Percentiles rank a stretch among this genome's conserved stretches.
Evolutionary conservation across 176 grass and related monocot species (phyloP).

Genomic region (Oryza meyeriana): DNA sequence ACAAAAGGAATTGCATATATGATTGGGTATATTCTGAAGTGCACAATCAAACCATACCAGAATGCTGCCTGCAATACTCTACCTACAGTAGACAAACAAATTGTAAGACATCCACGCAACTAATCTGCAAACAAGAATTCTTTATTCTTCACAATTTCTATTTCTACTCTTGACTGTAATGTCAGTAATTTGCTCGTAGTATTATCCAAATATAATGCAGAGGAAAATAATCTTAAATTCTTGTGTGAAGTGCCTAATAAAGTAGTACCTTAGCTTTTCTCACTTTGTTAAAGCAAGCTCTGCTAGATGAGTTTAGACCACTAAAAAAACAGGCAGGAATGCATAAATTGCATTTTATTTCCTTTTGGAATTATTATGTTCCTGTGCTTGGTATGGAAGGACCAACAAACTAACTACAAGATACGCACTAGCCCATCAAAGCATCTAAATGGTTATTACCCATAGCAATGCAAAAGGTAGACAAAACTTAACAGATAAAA

Average conservation of each 20-base stretch:
- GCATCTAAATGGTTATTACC: not conserved
- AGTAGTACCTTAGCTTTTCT: not conserved
- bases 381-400: not conserved
- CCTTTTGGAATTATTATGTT: not conserved
- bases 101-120: conserved; percentile 18
- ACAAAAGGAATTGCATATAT: conserved; percentile 88
- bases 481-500: not conserved
- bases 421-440: not conserved
- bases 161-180: not conserved
- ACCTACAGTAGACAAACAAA: conserved; percentile 49
- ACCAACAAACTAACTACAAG: not conserved
- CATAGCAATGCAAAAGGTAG: not conserved
- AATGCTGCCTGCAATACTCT: conserved; percentile 84
- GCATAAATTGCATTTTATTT: too few species aligned
- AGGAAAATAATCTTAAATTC: not conserved
- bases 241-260: not conserved
- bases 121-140: not conserved
- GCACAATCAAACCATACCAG: conserved; percentile 88
- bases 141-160: not conserved
- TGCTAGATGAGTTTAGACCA: not conserved
- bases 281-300: not conserved
- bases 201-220: not conserved
- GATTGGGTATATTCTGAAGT: conserved; percentile 95
- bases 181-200: not conserved
- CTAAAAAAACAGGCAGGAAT: not conserved